Evolutionary conservation across 2,329 filamentous ascomycete species (phyloP).

Genomic region (Ceratocystiopsis sp.): DNA sequence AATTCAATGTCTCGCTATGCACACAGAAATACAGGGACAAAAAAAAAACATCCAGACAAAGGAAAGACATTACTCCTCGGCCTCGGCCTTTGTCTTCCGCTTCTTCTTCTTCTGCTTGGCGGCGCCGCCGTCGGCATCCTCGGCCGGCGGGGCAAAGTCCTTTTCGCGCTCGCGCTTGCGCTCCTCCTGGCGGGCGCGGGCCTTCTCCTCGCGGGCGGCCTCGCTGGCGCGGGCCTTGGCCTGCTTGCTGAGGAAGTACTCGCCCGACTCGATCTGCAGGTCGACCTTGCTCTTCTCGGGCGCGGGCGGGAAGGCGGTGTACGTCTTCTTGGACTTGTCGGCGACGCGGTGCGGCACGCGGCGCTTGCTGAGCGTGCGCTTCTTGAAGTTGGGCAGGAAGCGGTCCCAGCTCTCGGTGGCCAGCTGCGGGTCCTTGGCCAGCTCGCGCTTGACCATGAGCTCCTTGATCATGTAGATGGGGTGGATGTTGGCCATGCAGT

Average conservation of each 20-base stretch:
- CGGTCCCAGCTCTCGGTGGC: slow-evolving; percentile 86
- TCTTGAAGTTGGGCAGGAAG: slow-evolving; percentile 96
- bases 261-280: slow-evolving; percentile 90
- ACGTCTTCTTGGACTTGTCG: slow-evolving; percentile 85
- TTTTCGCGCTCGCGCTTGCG: slow-evolving; percentile 71
- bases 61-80: too few species aligned
- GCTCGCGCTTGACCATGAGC: slow-evolving; percentile 69
- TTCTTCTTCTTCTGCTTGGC: slow-evolving; percentile 40
- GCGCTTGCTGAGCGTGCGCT: slow-evolving; percentile 71
- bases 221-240: slow-evolving; percentile 72
- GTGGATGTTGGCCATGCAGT: slow-evolving; percentile 91
- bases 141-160: slow-evolving; percentile 76
- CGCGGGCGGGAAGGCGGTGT: slow-evolving; percentile 92
- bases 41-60: not conserved
- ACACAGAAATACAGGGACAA: not conserved
- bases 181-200: slow-evolving; percentile 74
- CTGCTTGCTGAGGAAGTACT: slow-evolving; percentile 89
- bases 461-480: slow-evolving; percentile 70
- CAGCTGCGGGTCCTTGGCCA: slow-evolving; percentile 65
- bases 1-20: too few species aligned
- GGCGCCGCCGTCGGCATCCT: slow-evolving; percentile 46
- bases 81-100: slow-evolving; percentile 2
- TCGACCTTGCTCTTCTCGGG: slow-evolving; percentile 99
- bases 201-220: slow-evolving; percentile 68
- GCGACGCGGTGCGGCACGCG: slow-evolving; percentile 68